Conservation (phyloP, 192 early-diverging fungal species). For the Coemansia sp. region DNA sequence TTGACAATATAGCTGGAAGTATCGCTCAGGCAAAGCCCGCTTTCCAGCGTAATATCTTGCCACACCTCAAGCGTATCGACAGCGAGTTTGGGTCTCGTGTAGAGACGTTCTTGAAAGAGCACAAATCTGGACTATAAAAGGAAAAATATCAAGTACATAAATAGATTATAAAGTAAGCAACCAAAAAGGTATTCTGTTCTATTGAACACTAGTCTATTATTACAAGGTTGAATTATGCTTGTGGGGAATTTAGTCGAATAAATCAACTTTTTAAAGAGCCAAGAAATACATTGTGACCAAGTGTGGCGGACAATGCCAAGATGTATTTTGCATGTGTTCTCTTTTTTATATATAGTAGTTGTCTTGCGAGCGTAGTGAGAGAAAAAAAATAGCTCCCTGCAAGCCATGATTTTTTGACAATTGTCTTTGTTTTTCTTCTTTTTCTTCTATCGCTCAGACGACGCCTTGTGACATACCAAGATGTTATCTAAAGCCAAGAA, state of each 20-base stretch:
- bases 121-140: neutral
- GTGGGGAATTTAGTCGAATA: neutral
- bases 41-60: conserved; percentile 58
- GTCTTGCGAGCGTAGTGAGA: neutral
- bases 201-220: neutral
- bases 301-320: neutral
- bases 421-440: neutral
- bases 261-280: neutral
- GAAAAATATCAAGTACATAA: neutral
- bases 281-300: neutral
- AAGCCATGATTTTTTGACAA: neutral
- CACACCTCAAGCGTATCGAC: conserved; percentile 59
- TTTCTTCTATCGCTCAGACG: neutral
- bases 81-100: conserved; percentile 58
- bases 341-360: neutral
- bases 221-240: too few relatives aligned
- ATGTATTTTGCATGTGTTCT: neutral
- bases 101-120: conserved; percentile 16
- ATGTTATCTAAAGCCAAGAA: neutral
- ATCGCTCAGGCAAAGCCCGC: conserved; percentile 55
- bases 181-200: neutral
- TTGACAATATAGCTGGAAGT: conserved; percentile 59
- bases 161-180: neutral
- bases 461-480: neutral
- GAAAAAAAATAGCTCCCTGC: neutral